These are phyloP conservation scores for Zymoseptoria passerinii DNA, from an alignment of 2,329 filamentous ascomycete species.

Conservation along the genomic window DNA sequence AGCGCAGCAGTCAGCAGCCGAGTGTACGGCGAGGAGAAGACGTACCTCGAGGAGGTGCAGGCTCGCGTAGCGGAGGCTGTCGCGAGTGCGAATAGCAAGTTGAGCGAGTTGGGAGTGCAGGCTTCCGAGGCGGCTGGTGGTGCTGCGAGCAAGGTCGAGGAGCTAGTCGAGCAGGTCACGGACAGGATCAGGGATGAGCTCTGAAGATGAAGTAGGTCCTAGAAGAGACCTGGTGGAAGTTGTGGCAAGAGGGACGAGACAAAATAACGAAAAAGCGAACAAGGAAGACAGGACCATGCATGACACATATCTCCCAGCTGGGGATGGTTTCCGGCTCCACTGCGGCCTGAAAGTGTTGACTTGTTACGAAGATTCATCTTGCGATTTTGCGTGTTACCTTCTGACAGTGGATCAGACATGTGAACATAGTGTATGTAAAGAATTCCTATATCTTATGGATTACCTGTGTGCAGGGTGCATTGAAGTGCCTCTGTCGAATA, in stretches of 20 bases:
- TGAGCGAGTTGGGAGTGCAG: conserved; percentile 33
- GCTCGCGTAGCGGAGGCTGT: conserved; percentile 35
- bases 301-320: neutral
- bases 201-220: conserved; percentile 24
- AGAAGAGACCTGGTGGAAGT: neutral
- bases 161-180: conserved; percentile 39
- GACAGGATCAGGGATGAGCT: conserved; percentile 46
- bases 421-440: neutral
- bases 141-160: conserved; percentile 27
- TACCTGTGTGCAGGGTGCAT: neutral
- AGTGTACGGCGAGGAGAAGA: conserved; percentile 46
- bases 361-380: neutral
- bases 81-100: conserved; percentile 37
- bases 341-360: neutral
- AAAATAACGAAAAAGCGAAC: neutral
- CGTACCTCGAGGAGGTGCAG: conserved; percentile 39
- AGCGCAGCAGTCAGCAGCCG: conserved; percentile 37
- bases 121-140: conserved; percentile 28
- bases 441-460: neutral
- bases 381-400: neutral
- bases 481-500: no score
- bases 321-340: neutral
- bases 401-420: neutral
- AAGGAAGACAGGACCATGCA: neutral
- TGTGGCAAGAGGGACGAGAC: neutral